Percentiles rank a stretch among this genome's conserved stretches.
Conservation (phyloP, 2,329 filamentous ascomycete genomes). For the Aspergillus clavatus region DNA sequence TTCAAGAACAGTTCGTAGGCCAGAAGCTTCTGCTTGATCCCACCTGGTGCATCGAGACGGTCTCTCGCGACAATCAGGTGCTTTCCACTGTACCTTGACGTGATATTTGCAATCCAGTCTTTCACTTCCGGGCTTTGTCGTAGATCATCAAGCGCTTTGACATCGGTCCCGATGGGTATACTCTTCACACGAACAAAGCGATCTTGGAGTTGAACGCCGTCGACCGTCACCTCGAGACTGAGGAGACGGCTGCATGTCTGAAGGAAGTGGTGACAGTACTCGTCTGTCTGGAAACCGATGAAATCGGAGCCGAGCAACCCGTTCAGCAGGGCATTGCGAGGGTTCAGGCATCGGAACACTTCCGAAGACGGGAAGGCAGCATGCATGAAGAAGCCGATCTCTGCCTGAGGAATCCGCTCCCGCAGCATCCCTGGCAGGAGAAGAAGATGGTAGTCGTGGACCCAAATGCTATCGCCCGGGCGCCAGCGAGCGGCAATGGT, state of each 20-base stretch:
- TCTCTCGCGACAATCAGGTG: conserved; percentile 87
- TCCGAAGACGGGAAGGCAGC: conserved; percentile 93
- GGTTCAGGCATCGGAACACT: conserved; percentile 82
- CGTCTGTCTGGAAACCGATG: conserved; percentile 85
- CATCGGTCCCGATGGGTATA: conserved; percentile 82
- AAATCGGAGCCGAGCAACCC: conserved; percentile 90
- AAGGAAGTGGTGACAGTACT: conserved; percentile 88
- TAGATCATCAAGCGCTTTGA: conserved; percentile 62
- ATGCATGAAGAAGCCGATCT: conserved; percentile 94
- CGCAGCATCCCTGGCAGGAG: conserved; percentile 82
- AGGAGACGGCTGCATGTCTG: conserved; percentile 89
- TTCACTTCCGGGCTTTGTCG: conserved; percentile 67
- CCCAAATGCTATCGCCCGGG: conserved; percentile 83
- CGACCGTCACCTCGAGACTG: conserved; percentile 74
- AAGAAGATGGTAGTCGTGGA: conserved; percentile 91
- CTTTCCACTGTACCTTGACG: conserved; percentile 78
- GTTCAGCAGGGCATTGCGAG: conserved; percentile 76
- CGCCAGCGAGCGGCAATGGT: conserved; percentile 86
- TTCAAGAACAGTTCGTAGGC: conserved; percentile 89
- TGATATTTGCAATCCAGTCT: conserved; percentile 72
- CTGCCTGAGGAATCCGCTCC: conserved; percentile 73
- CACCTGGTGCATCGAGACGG: conserved; percentile 85
- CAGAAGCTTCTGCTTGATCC: conserved; percentile 86
- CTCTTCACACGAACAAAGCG: conserved; percentile 81
- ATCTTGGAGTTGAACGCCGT: conserved; percentile 81